Conservation (phyloP, 1,139 yeast genomes). For the Candida anutae region DNA sequence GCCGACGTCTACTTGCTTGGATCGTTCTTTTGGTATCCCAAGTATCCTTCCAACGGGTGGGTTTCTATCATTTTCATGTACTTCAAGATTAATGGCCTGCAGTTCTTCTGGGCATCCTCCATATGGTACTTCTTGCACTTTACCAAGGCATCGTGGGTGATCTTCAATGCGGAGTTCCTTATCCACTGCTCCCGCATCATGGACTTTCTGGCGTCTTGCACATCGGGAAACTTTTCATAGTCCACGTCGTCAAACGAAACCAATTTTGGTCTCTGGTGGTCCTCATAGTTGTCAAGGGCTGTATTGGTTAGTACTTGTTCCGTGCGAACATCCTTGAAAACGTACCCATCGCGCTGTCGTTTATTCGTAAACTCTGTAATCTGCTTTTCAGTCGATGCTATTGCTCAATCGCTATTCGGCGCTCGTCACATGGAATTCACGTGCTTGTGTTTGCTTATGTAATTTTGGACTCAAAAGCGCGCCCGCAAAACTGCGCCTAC, state of each 20-base stretch:
- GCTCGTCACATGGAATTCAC: too few species aligned
- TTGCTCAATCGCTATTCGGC: too few species aligned
- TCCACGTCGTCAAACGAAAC: constrained; percentile 82
- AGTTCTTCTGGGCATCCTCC: constrained; percentile 69
- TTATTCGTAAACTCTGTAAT: too few species aligned
- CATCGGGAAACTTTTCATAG: constrained; percentile 57
- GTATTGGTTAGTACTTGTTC: too few species aligned
- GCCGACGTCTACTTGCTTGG: constrained; percentile 66
- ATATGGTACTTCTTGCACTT: constrained; percentile 70
- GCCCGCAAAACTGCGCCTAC: too few species aligned
- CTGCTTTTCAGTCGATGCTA: too few species aligned
- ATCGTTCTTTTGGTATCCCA: constrained; percentile 82
- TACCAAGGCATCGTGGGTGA: constrained; percentile 67
- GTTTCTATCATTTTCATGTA: constrained; percentile 71
- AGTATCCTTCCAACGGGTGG: constrained; percentile 60
- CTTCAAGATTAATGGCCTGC: constrained; percentile 56
- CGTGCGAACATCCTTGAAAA: background rate
- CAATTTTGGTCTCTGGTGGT: constrained; percentile 61
- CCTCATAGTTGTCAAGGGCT: constrained; percentile 32
- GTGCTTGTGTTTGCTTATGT: too few species aligned
- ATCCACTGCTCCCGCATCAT: constrained; percentile 78
- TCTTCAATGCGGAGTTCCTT: constrained; percentile 58
- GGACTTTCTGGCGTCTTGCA: constrained; percentile 68
- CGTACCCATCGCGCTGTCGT: constrained; percentile 11
- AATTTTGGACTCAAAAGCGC: too few species aligned